Percentiles rank a stretch among this genome's conserved stretches.
Conservation (phyloP, 2,329 filamentous ascomycete genomes). For the Alternaria triticina region DNA sequence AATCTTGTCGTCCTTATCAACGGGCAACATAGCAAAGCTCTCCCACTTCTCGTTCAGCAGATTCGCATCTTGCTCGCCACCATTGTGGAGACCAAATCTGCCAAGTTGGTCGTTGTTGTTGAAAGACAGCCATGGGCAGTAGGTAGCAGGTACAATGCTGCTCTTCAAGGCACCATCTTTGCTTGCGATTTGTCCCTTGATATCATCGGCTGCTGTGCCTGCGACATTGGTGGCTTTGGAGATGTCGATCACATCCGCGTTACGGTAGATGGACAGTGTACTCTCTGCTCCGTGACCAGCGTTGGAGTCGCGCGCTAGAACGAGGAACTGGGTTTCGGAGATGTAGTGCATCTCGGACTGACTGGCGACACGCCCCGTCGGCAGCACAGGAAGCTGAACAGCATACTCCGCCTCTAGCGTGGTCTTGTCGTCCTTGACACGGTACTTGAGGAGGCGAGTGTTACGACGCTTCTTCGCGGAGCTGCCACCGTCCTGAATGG, state of each 20-base stretch:
- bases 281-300: conserved; percentile 64
- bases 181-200: conserved; percentile 55
- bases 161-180: conserved; percentile 60
- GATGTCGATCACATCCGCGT: conserved; percentile 73
- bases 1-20: conserved; percentile 51
- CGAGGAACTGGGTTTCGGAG: conserved; percentile 67
- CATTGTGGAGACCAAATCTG: conserved; percentile 72
- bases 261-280: conserved; percentile 67
- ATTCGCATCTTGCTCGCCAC: conserved; percentile 63
- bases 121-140: conserved; percentile 72
- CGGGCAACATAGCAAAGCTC: conserved; percentile 66
- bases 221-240: conserved; percentile 66
- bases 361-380: conserved; percentile 63
- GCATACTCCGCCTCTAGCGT: conserved; percentile 67
- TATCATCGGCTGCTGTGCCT: conserved; percentile 46
- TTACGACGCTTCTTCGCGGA: conserved; percentile 62
- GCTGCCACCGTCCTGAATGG: conserved; percentile 59
- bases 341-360: conserved; percentile 74
- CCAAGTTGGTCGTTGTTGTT: conserved; percentile 70
- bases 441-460: conserved; percentile 69
- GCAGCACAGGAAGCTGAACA: conserved; percentile 67
- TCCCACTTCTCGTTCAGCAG: conserved; percentile 83
- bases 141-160: conserved; percentile 63
- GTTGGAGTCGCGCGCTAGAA: conserved; percentile 68
- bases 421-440: conserved; percentile 57